Percentiles rank a stretch among this genome's conserved stretches.
Evolutionary conservation across 2,329 filamentous ascomycete species (phyloP).

Genomic region (Paecilomyces fulvus): DNA sequence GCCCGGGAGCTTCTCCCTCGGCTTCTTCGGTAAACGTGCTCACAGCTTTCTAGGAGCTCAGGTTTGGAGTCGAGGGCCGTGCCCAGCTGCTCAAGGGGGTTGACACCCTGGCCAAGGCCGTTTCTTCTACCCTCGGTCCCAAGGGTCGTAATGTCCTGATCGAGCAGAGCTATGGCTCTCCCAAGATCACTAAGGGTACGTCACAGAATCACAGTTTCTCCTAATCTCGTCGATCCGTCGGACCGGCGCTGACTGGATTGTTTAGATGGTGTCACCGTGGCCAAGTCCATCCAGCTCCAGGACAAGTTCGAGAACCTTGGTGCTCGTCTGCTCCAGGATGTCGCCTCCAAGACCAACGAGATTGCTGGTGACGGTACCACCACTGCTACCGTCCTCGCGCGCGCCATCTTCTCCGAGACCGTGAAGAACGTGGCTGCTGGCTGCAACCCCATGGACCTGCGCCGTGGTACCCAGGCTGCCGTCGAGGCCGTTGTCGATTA

Average conservation of each 20-base stretch:
- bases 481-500: slow-evolving; percentile 92
- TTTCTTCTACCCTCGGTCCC: slow-evolving; percentile 90
- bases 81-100: slow-evolving; percentile 86
- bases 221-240: not conserved
- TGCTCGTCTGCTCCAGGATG: slow-evolving; percentile 91
- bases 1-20: slow-evolving; percentile 2
- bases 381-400: slow-evolving; percentile 91
- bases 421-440: slow-evolving; percentile 99
- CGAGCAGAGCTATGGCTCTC: slow-evolving; percentile 95
- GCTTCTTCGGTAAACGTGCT: slow-evolving; percentile 15
- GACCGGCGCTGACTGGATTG: slow-evolving; percentile 13
- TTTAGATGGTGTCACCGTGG: slow-evolving; percentile 77
- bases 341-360: slow-evolving; percentile 99
- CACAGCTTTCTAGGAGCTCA: slow-evolving; percentile 64
- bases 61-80: slow-evolving; percentile 93
- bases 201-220: slow-evolving; percentile 5
- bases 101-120: slow-evolving; percentile 91
- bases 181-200: slow-evolving; percentile 98
- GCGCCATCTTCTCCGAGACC: slow-evolving; percentile 98
- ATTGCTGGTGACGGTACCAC: slow-evolving; percentile 97
- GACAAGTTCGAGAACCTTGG: slow-evolving; percentile 99
- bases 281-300: slow-evolving; percentile 82
- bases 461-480: slow-evolving; percentile 91
- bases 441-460: slow-evolving; percentile 99
- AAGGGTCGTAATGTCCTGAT: slow-evolving; percentile 99